phyloP scores from a whole-genome alignment of 352 stramenopile genomes.

The Pythium utonaiense region DNA sequence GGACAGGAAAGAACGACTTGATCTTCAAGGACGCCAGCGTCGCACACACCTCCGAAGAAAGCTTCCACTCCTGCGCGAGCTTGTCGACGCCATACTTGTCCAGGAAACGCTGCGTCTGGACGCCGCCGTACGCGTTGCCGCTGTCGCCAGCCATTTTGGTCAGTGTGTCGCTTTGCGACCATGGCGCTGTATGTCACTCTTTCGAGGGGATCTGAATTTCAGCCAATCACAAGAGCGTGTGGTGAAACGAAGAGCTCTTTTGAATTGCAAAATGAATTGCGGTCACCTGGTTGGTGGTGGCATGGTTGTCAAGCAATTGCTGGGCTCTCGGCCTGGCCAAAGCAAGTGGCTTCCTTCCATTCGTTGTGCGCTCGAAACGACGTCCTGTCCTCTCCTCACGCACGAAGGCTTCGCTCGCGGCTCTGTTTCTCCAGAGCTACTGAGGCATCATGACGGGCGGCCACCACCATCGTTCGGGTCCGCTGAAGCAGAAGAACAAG shows the following conservation, averaged over 20 bases:
- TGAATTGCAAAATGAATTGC: conserved; percentile 30
- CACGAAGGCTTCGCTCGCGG: not conserved
- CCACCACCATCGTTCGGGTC: conserved; percentile 83
- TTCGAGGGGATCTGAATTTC: not conserved
- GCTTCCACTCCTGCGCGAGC: conserved; percentile 47
- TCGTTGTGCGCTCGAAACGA: conserved; percentile 12
- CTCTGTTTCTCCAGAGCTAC: not conserved
- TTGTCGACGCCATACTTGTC: conserved; percentile 65
- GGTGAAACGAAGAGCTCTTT: not conserved
- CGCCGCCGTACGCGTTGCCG: conserved; percentile 17
- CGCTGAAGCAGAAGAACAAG: conserved; percentile 91
- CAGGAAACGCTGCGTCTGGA: conserved; percentile 41
- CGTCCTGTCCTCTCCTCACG: conserved; percentile 1
- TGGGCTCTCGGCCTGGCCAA: not conserved
- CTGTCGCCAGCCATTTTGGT: conserved; percentile 17
- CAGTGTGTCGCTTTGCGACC: not conserved
- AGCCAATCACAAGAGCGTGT: conserved; percentile 10
- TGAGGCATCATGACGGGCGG: conserved; percentile 40
- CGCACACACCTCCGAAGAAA: conserved; percentile 39
- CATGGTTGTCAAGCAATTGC: not conserved
- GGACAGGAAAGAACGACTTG: conserved; percentile 93
- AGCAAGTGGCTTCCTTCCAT: conserved; percentile 20
- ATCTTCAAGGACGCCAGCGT: conserved; percentile 52
- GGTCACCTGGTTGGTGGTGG: conserved; percentile 10
- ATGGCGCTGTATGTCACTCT: not conserved